These are phyloP conservation scores for Vicia sativa DNA, from an alignment of 306 rosid species.

Conservation along the genomic window DNA sequence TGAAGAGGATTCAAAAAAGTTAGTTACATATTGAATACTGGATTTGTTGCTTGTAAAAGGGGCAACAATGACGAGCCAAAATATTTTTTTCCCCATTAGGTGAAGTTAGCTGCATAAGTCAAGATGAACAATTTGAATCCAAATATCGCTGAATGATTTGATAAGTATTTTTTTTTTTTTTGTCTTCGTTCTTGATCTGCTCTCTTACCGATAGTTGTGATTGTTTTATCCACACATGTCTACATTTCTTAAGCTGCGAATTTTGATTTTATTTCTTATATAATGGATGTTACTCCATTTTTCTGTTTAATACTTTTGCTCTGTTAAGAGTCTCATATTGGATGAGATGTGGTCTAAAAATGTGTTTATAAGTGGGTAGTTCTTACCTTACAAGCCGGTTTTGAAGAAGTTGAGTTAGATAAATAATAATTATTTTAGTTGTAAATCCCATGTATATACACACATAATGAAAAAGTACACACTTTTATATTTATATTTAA, in stretches of 20 bases:
- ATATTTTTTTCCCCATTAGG: background rate
- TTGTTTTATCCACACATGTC: background rate
- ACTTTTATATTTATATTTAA: slow-evolving; percentile 5
- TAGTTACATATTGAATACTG: no score
- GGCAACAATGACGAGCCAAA: background rate
- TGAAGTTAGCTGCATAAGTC: background rate
- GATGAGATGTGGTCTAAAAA: no score
- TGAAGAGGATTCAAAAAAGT: no score
- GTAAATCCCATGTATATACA: background rate
- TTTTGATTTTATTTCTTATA: background rate
- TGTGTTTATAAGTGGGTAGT: no score
- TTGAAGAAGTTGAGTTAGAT: no score
- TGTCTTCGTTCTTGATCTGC: background rate
- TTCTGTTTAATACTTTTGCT: no score
- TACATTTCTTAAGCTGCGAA: background rate
- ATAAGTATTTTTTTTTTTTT: background rate
- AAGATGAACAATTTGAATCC: background rate
- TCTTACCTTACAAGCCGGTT: no score
- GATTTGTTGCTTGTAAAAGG: no score
- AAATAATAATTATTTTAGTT: no score
- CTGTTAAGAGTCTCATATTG: no score
- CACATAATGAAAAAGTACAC: background rate
- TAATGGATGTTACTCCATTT: no score
- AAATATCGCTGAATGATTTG: background rate
- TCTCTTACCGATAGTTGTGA: background rate